Base-by-base conservation (phyloP, 2,329 filamentous ascomycete genomes). In the Fusarium fracticaudum region DNA sequence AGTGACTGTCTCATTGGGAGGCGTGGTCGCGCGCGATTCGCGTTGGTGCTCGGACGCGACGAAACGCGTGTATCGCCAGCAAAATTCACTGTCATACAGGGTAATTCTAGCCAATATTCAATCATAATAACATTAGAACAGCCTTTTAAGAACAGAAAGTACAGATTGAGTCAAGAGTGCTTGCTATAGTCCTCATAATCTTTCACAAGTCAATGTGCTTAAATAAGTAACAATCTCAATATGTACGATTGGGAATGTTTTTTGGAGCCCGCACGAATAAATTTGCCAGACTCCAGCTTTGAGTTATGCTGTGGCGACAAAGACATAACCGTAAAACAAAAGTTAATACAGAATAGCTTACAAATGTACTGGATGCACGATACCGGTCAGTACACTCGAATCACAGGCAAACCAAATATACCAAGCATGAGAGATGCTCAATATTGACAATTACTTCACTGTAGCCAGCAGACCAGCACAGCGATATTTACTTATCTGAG, bases 401-500 rank as follows among this genome's bases (percentile, higher is more conserved):
- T 6, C 0, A 20, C 18, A 51, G 15, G 7, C 8, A n/a, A 5
- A 8, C 1, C 8, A 51, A 24, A 14, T 1, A 51, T 24, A 10
- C 13, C 5, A 24, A 13, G 8, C 15, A 14, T 11, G 3, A n/a
- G 14, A 18, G 8, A 50, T 33, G 22, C 17, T 18, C 0, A 14
- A 20, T 22, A 3, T 20, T 4, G 5, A 10, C 3, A 24, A 18
- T 20, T 7, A 5, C 31, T 2, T 35, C 5, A 9, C 6, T 0
- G 8, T 1, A 31, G 5, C 8, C 8, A 0, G 11, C 11, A 13
- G 17, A 13, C 7, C 3, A 18, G 3, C 4, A 0, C 1, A 54
- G 5, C 7, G 1, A 0, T 54, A 54, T 54, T 0, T 38, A n/a
- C 0, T 2, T 5, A 3, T 10, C 1, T 47, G 9, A 3, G 18